phyloP scores from a whole-genome alignment of 805 yeast genomes.

The Cyberlindnera sargentensis region DNA sequence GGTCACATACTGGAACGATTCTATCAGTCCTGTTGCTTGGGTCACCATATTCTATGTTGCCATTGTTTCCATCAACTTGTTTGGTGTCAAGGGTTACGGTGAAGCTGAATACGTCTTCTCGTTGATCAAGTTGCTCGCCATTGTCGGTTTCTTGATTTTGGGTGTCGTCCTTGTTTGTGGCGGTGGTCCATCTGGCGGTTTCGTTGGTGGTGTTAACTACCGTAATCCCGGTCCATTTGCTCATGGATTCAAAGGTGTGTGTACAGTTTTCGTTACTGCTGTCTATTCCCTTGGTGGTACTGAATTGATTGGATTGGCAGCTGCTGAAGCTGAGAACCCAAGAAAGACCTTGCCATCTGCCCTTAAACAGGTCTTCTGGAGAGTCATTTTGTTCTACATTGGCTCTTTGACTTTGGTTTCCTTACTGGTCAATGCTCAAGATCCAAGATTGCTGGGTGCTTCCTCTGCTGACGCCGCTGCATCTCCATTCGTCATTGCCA shows the following conservation, averaged over 20 bases:
- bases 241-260: slow-evolving; percentile 46
- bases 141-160: slow-evolving; percentile 45
- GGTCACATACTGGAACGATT: slow-evolving; percentile 42
- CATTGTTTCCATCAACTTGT: slow-evolving; percentile 42
- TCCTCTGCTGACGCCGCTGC: slow-evolving; percentile 27
- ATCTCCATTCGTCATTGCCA: slow-evolving; percentile 45
- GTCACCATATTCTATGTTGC: slow-evolving; percentile 43
- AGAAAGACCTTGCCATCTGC: slow-evolving; percentile 43
- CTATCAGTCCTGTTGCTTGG: slow-evolving; percentile 40
- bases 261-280: slow-evolving; percentile 48
- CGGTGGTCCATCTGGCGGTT: slow-evolving; percentile 39
- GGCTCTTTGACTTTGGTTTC: slow-evolving; percentile 39
- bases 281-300: slow-evolving; percentile 50
- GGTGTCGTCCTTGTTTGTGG: slow-evolving; percentile 45
- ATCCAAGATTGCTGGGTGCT: slow-evolving; percentile 27
- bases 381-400: slow-evolving; percentile 41
- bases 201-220: slow-evolving; percentile 41
- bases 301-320: slow-evolving; percentile 45
- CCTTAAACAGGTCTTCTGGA: slow-evolving; percentile 51
- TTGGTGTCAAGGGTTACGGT: slow-evolving; percentile 51
- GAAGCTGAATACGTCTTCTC: slow-evolving; percentile 47
- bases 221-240: slow-evolving; percentile 58
- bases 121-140: slow-evolving; percentile 40
- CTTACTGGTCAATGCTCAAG: slow-evolving; percentile 39
- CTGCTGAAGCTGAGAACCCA: slow-evolving; percentile 43